These are phyloP conservation scores for Plenodomus lindquistii DNA, from an alignment of 2,329 filamentous ascomycete species.

Conservation along the genomic window DNA sequence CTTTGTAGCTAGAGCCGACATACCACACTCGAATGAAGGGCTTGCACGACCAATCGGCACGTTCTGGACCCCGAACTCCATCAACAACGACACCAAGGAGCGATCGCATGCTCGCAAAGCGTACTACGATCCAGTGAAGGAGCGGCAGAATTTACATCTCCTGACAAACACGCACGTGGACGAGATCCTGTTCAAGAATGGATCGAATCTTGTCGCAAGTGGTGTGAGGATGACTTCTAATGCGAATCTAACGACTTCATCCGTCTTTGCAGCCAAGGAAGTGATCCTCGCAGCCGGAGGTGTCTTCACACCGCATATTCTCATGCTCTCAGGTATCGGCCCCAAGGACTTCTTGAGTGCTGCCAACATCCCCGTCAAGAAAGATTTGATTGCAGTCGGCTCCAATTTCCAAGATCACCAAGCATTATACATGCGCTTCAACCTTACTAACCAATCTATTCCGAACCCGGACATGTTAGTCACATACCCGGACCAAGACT, in stretches of 20 bases:
- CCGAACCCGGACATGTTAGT: conserved; percentile 10
- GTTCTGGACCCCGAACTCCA: conserved; percentile 27
- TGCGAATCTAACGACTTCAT: background rate
- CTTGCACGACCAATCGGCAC: conserved; percentile 18
- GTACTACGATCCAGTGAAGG: conserved; percentile 14
- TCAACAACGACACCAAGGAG: conserved; percentile 10
- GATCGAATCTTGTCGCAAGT: conserved; percentile 3
- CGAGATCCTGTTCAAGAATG: conserved; percentile 8
- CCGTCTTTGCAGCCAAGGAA: conserved; percentile 42
- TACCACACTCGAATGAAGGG: conserved; percentile 9
- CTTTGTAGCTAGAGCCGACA: conserved; percentile 6
- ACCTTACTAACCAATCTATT: conserved; percentile 4
- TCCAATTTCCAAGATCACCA: conserved; percentile 28
- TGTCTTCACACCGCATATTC: conserved; percentile 63
- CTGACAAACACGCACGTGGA: conserved; percentile 14
- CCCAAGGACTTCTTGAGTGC: conserved; percentile 5
- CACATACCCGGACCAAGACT: conserved; percentile 22
- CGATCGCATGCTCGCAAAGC: conserved; percentile 11
- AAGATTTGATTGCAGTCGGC: conserved; percentile 20
- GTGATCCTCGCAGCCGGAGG: conserved; percentile 60
- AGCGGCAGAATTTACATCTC: conserved; percentile 7
- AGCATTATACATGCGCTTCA: conserved; percentile 7
- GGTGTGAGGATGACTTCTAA: conserved; percentile 14
- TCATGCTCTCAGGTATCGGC: conserved; percentile 65
- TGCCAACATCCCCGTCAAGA: conserved; percentile 7